Percentiles rank a stretch among this genome's conserved stretches.
These are phyloP conservation scores for Alnus rubra DNA, from an alignment of 306 rosid species.

Conservation along the genomic window DNA sequence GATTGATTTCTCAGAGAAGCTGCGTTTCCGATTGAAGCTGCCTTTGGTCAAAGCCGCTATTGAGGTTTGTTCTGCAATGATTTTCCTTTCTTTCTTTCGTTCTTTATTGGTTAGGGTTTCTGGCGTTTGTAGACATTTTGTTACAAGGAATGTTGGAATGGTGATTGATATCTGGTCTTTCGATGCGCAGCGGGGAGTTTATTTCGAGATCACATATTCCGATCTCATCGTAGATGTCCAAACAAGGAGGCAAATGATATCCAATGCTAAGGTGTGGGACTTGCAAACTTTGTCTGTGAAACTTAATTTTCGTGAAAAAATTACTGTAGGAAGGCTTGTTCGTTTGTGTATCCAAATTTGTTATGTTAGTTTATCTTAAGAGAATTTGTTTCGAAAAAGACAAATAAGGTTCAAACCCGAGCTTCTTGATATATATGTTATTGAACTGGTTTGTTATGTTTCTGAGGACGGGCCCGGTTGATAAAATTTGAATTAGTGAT, in stretches of 20 bases:
- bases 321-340: background rate
- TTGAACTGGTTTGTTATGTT: background rate
- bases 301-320: background rate
- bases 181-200: constrained; percentile 67
- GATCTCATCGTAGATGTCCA: constrained; percentile 52
- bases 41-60: constrained; percentile 65
- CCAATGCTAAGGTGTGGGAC: constrained; percentile 71
- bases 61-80: constrained; percentile 45
- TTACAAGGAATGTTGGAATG: background rate
- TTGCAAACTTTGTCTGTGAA: background rate
- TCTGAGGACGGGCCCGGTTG: background rate
- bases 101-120: background rate
- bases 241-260: constrained; percentile 64
- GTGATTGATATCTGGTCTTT: constrained; percentile 16
- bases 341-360: background rate
- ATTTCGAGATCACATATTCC: constrained; percentile 71
- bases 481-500: background rate
- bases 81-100: background rate
- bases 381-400: background rate
- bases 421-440: background rate
- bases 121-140: background rate
- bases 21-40: constrained; percentile 73
- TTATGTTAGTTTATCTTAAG: background rate
- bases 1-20: constrained; percentile 67
- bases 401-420: background rate